phyloP scores from a whole-genome alignment of 2,329 filamentous ascomycete species.

The Trichothecium sympodiale region DNA sequence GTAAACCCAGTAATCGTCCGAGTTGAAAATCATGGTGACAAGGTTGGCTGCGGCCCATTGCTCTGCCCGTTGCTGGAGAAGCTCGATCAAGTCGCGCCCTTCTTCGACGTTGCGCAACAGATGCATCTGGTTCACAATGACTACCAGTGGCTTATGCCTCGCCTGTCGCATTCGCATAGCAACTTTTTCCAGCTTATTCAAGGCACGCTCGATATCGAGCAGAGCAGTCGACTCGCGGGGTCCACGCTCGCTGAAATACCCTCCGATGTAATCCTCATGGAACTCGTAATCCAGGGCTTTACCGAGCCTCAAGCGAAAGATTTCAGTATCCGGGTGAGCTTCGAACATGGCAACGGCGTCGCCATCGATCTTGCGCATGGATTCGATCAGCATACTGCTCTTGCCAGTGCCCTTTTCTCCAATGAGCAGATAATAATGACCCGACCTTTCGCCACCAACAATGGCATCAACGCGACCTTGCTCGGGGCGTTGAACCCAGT shows the following conservation, averaged over 20 bases:
- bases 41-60: slow-evolving; percentile 91
- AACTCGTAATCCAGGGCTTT: slow-evolving; percentile 95
- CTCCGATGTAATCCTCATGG: slow-evolving; percentile 95
- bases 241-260: slow-evolving; percentile 87
- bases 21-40: slow-evolving; percentile 89
- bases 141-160: slow-evolving; percentile 60
- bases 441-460: slow-evolving; percentile 57
- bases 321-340: slow-evolving; percentile 87
- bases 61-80: slow-evolving; percentile 90
- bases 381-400: slow-evolving; percentile 88
- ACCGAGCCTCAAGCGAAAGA: slow-evolving; percentile 84
- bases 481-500: slow-evolving; percentile 76
- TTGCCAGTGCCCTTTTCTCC: slow-evolving; percentile 97
- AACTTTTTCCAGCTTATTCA: slow-evolving; percentile 97
- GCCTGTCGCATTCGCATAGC: slow-evolving; percentile 58
- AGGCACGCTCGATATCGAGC: slow-evolving; percentile 87
- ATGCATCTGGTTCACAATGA: slow-evolving; percentile 93
- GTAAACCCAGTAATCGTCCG: slow-evolving; percentile 97
- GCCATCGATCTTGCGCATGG: slow-evolving; percentile 86
- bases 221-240: slow-evolving; percentile 86
- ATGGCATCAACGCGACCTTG: slow-evolving; percentile 76
- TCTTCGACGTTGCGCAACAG: slow-evolving; percentile 84
- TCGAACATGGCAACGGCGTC: slow-evolving; percentile 92
- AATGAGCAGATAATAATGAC: slow-evolving; percentile 84
- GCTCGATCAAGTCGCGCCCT: slow-evolving; percentile 84